A percentile compares a stretch with the other conserved stretches of the same genome.
phyloP scores from a whole-genome alignment of 805 yeast genomes.

The Metschnikowia amazonensis region DNA sequence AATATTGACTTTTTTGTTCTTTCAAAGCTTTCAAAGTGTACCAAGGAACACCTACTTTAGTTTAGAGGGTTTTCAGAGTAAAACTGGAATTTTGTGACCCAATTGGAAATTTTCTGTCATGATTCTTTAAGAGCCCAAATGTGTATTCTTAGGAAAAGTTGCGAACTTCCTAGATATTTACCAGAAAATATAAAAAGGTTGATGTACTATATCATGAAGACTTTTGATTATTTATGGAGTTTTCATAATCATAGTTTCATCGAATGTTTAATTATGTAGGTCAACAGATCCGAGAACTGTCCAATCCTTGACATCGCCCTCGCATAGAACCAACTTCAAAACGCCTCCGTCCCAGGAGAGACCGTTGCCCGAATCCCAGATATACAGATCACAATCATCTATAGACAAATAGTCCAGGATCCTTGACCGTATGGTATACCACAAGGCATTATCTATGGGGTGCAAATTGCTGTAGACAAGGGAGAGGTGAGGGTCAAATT shows the following conservation, averaged over 20 bases:
- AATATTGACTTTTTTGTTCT: background rate
- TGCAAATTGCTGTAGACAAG: conserved; percentile 61
- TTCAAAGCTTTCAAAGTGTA: background rate
- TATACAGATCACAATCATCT: conserved; percentile 38
- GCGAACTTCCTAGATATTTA: background rate
- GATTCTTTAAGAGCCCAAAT: background rate
- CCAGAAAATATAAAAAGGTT: too few species aligned
- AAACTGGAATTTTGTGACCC: background rate
- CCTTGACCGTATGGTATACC: conserved; percentile 60
- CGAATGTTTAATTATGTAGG: conserved; percentile 23
- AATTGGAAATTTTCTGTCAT: background rate
- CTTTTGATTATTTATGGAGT: too few species aligned
- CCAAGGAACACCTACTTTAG: background rate
- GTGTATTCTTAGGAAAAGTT: background rate
- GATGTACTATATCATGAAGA: too few species aligned
- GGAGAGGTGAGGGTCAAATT: conserved; percentile 71
- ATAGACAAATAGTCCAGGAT: conserved; percentile 61
- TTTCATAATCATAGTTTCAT: background rate
- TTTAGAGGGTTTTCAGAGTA: background rate
- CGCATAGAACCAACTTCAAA: conserved; percentile 61
- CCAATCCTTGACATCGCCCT: conserved; percentile 73
- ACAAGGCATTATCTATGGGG: conserved; percentile 64
- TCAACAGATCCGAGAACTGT: conserved; percentile 53
- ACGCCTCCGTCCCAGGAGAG: conserved; percentile 69
- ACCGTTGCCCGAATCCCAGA: conserved; percentile 26